A percentile compares a stretch with the other conserved stretches of the same genome.
These are phyloP conservation scores for Pleurotus pulmonarius DNA, from an alignment of 768 basidiomycete species.

Conservation along the genomic window DNA sequence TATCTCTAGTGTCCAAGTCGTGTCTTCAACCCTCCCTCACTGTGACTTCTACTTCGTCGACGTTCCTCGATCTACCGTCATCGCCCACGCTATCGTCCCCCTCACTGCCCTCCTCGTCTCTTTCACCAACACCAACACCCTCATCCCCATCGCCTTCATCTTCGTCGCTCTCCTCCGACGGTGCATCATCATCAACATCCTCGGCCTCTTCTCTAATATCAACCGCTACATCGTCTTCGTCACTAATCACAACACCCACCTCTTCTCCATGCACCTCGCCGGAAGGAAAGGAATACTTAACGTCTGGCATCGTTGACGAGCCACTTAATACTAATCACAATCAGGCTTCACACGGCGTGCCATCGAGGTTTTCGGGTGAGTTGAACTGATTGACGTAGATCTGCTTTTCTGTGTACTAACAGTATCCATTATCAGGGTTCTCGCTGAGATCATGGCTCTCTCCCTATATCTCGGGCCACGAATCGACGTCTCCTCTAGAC, in stretches of 20 bases:
- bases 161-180: not conserved
- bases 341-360: too few species aligned
- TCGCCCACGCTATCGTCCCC: too few species aligned
- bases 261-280: slow-evolving; percentile 4
- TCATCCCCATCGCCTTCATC: not conserved
- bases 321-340: too few species aligned
- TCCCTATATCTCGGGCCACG: not conserved
- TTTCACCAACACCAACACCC: not conserved
- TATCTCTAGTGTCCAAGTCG: not conserved
- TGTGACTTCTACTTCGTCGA: not conserved
- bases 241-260: slow-evolving; percentile 1
- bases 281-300: too few species aligned
- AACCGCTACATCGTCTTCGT: not conserved
- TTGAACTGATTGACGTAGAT: too few species aligned
- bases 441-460: slow-evolving; percentile 2
- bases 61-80: too few species aligned
- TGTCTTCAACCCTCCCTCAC: not conserved
- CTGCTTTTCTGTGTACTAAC: too few species aligned
- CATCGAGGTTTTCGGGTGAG: too few species aligned
- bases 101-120: too few species aligned
- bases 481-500: not conserved
- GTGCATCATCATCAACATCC: not conserved
- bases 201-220: slow-evolving; percentile 5
- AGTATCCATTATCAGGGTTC: not conserved
- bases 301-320: too few species aligned